Conservation (phyloP, 257 asterid species). For the Solanum sejunctum region DNA sequence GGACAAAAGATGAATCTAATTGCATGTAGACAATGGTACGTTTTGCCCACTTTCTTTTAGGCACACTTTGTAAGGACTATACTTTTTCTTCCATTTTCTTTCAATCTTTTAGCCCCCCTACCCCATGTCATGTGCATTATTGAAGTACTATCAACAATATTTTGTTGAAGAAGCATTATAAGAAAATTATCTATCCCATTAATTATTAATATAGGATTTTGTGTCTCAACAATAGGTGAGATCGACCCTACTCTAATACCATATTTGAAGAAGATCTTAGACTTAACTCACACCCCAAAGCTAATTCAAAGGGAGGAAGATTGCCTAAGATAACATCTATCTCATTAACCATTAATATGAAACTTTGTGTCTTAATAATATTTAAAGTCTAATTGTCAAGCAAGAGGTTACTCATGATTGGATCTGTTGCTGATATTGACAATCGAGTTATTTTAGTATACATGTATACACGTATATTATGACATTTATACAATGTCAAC, state of each 20-base stretch:
- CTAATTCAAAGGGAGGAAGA: no score
- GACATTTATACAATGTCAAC: neutral
- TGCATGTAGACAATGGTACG: neutral
- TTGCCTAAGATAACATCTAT: no score
- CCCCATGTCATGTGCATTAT: neutral
- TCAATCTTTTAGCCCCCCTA: neutral
- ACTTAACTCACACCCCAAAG: no score
- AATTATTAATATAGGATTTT: no score
- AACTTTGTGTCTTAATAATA: no score
- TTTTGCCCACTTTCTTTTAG: neutral
- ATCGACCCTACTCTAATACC: no score
- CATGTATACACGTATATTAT: neutral
- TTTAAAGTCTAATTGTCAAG: neutral
- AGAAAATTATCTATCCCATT: no score
- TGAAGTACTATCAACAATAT: neutral
- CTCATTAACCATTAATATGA: no score
- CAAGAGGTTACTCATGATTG: neutral
- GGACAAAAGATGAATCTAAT: neutral
- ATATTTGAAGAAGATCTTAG: no score
- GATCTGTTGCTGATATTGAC: rapidly evolving
- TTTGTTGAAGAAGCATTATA: no score
- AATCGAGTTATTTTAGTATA: neutral
- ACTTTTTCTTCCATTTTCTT: neutral
- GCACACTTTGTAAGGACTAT: neutral
- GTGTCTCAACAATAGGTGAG: no score